Conservation (phyloP, 2,329 filamentous ascomycete species). For the Coleophoma crateriformis region DNA sequence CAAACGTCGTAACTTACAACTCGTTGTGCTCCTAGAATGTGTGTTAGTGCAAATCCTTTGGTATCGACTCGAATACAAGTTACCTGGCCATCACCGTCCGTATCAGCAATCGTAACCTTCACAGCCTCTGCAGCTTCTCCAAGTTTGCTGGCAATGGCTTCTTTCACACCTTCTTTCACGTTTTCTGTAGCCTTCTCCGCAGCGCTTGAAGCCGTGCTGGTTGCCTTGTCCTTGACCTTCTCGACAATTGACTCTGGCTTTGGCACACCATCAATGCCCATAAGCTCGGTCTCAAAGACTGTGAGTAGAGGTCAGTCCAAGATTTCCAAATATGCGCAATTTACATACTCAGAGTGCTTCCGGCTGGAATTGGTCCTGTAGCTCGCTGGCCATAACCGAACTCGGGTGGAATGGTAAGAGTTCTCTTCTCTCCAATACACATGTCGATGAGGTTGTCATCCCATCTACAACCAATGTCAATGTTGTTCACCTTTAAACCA, state of each 20-base stretch:
- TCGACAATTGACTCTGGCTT: conserved; percentile 22
- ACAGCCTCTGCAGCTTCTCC: conserved; percentile 46
- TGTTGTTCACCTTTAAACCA: neutral
- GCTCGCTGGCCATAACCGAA: conserved; percentile 73
- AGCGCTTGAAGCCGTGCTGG: neutral
- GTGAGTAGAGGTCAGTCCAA: conserved; percentile 8
- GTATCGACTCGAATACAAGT: no score
- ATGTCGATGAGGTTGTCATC: conserved; percentile 86
- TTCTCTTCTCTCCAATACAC: conserved; percentile 93
- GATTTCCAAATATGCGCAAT: neutral
- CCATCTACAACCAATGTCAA: conserved; percentile 51
- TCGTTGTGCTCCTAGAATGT: conserved; percentile 50
- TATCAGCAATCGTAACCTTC: conserved; percentile 47
- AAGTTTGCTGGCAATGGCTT: conserved; percentile 39
- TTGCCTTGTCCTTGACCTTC: conserved; percentile 13
- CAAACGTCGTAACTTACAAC: conserved; percentile 34
- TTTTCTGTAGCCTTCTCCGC: conserved; percentile 18
- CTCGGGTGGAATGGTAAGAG: conserved; percentile 82
- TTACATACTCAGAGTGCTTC: conserved; percentile 65
- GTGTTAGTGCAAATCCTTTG: no score
- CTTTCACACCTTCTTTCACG: conserved; percentile 16
- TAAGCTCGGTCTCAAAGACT: conserved; percentile 90
- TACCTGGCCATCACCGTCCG: conserved; percentile 37
- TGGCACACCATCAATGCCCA: conserved; percentile 72
- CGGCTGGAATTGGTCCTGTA: conserved; percentile 78